Evolutionary conservation across 768 basidiomycete genomes (phyloP), one percentile per base, ranked within the genome.

Genomic region (Leccinum uliginosum): DNA sequence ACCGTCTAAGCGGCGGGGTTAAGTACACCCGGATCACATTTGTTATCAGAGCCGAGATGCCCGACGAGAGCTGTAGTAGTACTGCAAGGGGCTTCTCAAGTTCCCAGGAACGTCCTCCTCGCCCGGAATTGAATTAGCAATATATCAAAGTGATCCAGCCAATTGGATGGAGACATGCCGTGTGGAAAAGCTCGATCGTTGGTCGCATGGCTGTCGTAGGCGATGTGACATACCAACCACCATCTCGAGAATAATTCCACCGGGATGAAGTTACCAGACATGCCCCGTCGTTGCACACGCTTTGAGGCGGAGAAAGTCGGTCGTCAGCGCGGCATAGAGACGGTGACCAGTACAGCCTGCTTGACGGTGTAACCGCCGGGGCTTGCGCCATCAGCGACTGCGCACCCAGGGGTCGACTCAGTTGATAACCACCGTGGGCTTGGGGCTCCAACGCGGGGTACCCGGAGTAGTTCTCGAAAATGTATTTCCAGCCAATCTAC

Each of bases 241-340:
- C 11, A 40, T 46, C 15, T 58, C 29, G 48, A 47, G 21, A 45
- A 45, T 34, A 17, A 24, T 34, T 10, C 2, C 35, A 38, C 9
- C 38, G n/a, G 48, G 30, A 30, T 30, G 9, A 34, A 11, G 38
- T 1, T 10, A 53, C 56, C 55, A 35, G 71, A 75, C 47, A 53
- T 30, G 93, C 90, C 11, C 96, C 95, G 67, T 98, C 96, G 65
- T 98, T 95, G 63, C 85, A 87, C 12, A 95, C 83, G 93, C 92
- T 74, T 95, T 97, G 79, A 98, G 96, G 30, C 82, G 80, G 68
- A 93, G 92, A 3, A n/a, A n/a, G 21, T 21, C 10, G 30, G 21
- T 47, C 44, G 34, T 63, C 35, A 62, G 45, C 56, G n/a, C 9
- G 21, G 7, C 14, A 19, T 24, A 23, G 27, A 54, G 47, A 46